A percentile compares a stretch with the other conserved stretches of the same genome.
These are phyloP conservation scores for Saccharomycopsis babjevae DNA, from an alignment of 805 yeast species.

Conservation along the genomic window DNA sequence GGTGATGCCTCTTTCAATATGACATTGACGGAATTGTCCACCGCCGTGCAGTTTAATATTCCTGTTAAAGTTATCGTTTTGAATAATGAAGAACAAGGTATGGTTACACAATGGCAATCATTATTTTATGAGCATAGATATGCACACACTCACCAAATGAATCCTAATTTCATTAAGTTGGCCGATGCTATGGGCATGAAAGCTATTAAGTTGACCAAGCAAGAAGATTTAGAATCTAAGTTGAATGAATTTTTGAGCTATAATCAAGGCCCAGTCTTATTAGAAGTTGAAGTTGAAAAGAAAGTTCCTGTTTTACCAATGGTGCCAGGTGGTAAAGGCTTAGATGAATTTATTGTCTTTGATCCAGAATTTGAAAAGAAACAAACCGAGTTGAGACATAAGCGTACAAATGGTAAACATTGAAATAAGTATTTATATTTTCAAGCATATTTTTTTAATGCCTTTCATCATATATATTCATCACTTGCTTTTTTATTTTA, in stretches of 20 bases:
- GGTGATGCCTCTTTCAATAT: slow-evolving; percentile 99
- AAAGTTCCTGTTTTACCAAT: slow-evolving; percentile 70
- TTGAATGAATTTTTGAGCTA: slow-evolving; percentile 61
- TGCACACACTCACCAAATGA: slow-evolving; percentile 93
- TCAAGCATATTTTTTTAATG: too few species aligned
- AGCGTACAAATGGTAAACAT: slow-evolving; percentile 68
- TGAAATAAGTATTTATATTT: slow-evolving; percentile 21
- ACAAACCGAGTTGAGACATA: slow-evolving; percentile 53
- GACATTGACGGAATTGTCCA: slow-evolving; percentile 87
- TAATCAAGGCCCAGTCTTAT: slow-evolving; percentile 71
- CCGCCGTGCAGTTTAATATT: slow-evolving; percentile 89
- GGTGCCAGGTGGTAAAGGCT: slow-evolving; percentile 94
- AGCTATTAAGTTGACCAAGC: slow-evolving; percentile 64
- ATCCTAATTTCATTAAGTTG: slow-evolving; percentile 87
- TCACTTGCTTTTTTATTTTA: too few species aligned
- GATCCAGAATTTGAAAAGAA: slow-evolving; percentile 74
- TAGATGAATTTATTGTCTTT: slow-evolving; percentile 84
- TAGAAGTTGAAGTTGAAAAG: slow-evolving; percentile 86
- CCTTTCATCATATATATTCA: too few species aligned
- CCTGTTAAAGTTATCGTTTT: slow-evolving; percentile 84
- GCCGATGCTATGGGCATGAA: slow-evolving; percentile 91
- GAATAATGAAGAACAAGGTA: slow-evolving; percentile 98
- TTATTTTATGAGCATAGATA: slow-evolving; percentile 94
- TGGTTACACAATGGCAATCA: slow-evolving; percentile 99
- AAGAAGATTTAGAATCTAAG: slow-evolving; percentile 50